These are phyloP conservation scores for Psophocarpus tetragonolobus DNA, from an alignment of 306 rosid genomes.

Conservation along the genomic window DNA sequence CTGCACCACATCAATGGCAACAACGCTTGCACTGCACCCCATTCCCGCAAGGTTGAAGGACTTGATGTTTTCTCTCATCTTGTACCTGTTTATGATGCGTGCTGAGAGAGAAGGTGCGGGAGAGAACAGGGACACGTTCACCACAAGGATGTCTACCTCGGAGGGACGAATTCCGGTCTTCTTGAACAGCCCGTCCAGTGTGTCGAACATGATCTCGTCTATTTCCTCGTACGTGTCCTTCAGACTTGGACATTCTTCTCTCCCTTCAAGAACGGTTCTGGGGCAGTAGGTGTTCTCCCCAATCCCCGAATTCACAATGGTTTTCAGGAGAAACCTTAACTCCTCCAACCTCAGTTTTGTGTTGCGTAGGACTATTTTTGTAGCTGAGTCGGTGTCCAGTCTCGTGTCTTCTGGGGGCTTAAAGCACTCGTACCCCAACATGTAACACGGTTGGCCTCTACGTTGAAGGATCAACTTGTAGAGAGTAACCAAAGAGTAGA, in stretches of 20 bases:
- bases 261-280: slow-evolving; percentile 53
- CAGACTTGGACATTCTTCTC: slow-evolving; percentile 45
- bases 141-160: slow-evolving; percentile 68
- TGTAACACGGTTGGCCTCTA: slow-evolving; percentile 58
- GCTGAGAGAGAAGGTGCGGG: slow-evolving; percentile 74
- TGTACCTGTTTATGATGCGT: slow-evolving; percentile 72
- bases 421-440: slow-evolving; percentile 81
- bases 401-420: slow-evolving; percentile 57
- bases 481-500: slow-evolving; percentile 37
- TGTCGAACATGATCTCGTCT: slow-evolving; percentile 65
- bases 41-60: slow-evolving; percentile 78
- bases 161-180: slow-evolving; percentile 55
- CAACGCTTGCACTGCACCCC: slow-evolving; percentile 88
- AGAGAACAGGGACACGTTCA: slow-evolving; percentile 80
- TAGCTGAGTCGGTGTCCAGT: slow-evolving; percentile 47
- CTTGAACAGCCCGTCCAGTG: slow-evolving; percentile 66
- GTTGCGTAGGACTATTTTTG: slow-evolving; percentile 57
- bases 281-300: slow-evolving; percentile 85
- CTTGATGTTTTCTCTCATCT: slow-evolving; percentile 69
- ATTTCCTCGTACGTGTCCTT: slow-evolving; percentile 59
- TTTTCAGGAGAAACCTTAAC: slow-evolving; percentile 58
- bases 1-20: slow-evolving; percentile 71
- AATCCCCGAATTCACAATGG: slow-evolving; percentile 72
- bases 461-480: slow-evolving; percentile 43
- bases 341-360: slow-evolving; percentile 66